These are phyloP conservation scores for Cladosporium cucumerinum DNA, from an alignment of 2,329 filamentous ascomycete genomes.

Conservation along the genomic window DNA sequence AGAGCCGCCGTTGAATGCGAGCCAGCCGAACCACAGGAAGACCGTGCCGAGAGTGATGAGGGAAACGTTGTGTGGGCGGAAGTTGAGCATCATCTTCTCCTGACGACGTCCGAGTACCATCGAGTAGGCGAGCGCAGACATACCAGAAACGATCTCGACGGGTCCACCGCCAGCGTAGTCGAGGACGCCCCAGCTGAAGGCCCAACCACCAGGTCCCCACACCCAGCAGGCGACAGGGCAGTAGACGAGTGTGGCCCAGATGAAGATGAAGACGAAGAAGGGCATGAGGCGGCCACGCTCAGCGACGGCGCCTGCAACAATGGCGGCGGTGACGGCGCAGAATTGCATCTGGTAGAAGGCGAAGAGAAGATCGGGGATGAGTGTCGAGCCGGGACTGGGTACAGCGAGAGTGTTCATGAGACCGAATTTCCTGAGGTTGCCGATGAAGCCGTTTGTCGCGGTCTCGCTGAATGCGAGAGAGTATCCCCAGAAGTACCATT, in stretches of 20 bases:
- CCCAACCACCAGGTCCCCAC: conserved; percentile 95
- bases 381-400: conserved; percentile 82
- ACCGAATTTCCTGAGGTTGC: conserved; percentile 84
- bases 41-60: conserved; percentile 93
- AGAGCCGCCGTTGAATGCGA: conserved; percentile 97
- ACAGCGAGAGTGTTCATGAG: conserved; percentile 77
- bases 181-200: conserved; percentile 81
- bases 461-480: conserved; percentile 84
- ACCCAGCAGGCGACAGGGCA: conserved; percentile 95
- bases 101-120: conserved; percentile 93
- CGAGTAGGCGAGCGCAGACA: conserved; percentile 91
- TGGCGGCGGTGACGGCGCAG: conserved; percentile 85
- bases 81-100: conserved; percentile 99
- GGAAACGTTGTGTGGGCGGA: conserved; percentile 97
- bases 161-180: conserved; percentile 96
- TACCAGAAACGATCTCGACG: conserved; percentile 92
- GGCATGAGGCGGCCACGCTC: conserved; percentile 91
- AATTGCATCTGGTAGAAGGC: conserved; percentile 99
- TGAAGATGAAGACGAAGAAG: conserved; percentile 91
- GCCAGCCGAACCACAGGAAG: conserved; percentile 97
- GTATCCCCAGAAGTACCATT: conserved; percentile 99
- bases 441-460: conserved; percentile 85
- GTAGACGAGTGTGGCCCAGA: conserved; percentile 97
- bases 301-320: conserved; percentile 86
- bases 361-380: conserved; percentile 86